Percentiles rank a stretch among this genome's conserved stretches.
phyloP scores from a whole-genome alignment of 2,329 filamentous ascomycete species.

The Huntiella decipiens region DNA sequence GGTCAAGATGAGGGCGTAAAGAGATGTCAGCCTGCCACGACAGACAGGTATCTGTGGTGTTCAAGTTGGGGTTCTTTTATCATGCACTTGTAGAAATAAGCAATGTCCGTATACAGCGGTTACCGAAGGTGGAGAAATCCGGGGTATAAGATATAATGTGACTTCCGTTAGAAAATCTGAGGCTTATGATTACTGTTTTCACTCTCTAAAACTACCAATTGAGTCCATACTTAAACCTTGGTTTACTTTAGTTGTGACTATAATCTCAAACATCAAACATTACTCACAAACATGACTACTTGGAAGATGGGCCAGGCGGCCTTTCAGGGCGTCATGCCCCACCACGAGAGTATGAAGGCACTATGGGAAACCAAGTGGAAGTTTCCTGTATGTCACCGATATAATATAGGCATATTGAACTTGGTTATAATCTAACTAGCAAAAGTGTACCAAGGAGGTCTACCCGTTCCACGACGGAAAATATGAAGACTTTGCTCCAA shows the following conservation, averaged over 20 bases:
- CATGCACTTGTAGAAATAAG: too few relatives aligned
- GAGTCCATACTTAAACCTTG: too few relatives aligned
- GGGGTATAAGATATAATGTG: not conserved
- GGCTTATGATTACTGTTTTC: not conserved
- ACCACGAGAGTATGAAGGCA: constrained; percentile 39
- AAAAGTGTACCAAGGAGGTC: constrained; percentile 38
- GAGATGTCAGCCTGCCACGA: too few relatives aligned
- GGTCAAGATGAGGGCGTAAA: not conserved
- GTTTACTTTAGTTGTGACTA: too few relatives aligned
- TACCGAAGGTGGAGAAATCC: too few relatives aligned
- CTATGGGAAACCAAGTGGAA: constrained; percentile 67
- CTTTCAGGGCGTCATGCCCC: constrained; percentile 29
- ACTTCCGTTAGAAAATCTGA: not conserved
- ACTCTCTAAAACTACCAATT: not conserved
- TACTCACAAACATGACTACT: constrained; percentile 1
- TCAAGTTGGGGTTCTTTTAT: too few relatives aligned
- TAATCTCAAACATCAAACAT: not conserved
- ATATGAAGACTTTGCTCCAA: constrained; percentile 48
- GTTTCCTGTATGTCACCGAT: constrained; percentile 31
- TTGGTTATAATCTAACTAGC: not conserved
- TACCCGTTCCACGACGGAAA: constrained; percentile 59
- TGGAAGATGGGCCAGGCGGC: constrained; percentile 27
- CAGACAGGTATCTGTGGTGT: too few relatives aligned
- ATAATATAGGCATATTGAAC: not conserved
- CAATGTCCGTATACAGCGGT: too few relatives aligned